Conservation (phyloP, 202 grass and related monocot genomes). For the Brachypodium distachyon region DNA sequence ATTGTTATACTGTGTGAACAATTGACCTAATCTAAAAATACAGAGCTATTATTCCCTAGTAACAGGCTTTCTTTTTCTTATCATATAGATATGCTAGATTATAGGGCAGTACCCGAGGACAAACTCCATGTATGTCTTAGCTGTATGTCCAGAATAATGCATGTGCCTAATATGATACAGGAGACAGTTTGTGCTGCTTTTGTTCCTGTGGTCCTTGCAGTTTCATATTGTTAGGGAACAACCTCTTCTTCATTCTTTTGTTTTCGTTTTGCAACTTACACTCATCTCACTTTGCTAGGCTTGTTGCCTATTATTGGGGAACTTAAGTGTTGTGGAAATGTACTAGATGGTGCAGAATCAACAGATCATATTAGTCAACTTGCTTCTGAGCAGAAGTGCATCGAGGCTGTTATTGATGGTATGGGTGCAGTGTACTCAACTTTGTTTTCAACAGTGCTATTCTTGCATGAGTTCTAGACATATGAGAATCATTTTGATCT, state of each 20-base stretch:
- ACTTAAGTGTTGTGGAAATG: slow-evolving; percentile 49
- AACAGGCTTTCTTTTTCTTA: background rate
- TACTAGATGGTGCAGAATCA: slow-evolving; percentile 37
- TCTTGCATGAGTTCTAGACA: slow-evolving; percentile 1
- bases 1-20: background rate
- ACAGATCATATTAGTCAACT: slow-evolving; percentile 44
- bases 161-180: background rate
- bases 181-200: background rate
- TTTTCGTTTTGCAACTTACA: slow-evolving; percentile 10
- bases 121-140: background rate
- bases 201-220: background rate
- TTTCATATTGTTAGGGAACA: slow-evolving; percentile 5
- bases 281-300: slow-evolving; percentile 33
- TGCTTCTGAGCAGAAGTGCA: slow-evolving; percentile 46
- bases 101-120: background rate
- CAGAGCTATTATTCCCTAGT: background rate
- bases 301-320: slow-evolving; percentile 75
- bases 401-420: slow-evolving; percentile 73
- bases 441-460: background rate
- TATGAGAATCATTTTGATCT: background rate
- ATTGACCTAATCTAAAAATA: background rate
- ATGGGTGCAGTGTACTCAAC: slow-evolving; percentile 8
- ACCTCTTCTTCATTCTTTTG: background rate
- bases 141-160: background rate
- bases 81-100: background rate